Evolutionary conservation across 2,329 filamentous ascomycete genomes (phyloP).

Genomic region (Aspergillus texensis): DNA sequence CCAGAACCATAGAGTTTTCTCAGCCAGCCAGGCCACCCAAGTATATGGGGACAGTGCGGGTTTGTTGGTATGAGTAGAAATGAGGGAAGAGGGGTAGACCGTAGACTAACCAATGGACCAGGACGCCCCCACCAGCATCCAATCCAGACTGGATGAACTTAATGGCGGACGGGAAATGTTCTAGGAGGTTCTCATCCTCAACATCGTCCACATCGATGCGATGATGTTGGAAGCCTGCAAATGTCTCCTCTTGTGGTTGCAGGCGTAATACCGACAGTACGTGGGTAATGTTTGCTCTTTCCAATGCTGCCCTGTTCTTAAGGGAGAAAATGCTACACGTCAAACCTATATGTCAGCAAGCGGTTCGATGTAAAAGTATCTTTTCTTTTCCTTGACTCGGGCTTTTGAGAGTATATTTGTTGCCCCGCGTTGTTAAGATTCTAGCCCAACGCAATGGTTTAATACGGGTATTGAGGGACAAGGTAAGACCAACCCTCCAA

Average conservation of each 20-base stretch:
- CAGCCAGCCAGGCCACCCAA: background rate
- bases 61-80: background rate
- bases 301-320: constrained; percentile 69
- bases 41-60: background rate
- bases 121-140: constrained; percentile 59
- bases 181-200: constrained; percentile 82
- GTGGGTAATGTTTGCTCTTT: constrained; percentile 79
- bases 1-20: background rate
- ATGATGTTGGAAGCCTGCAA: constrained; percentile 69
- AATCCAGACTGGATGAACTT: constrained; percentile 80
- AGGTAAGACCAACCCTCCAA: constrained; percentile 67
- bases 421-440: constrained; percentile 10
- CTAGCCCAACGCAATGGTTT: background rate
- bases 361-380: background rate
- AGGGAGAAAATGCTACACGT: constrained; percentile 73
- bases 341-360: constrained; percentile 11
- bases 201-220: constrained; percentile 87
- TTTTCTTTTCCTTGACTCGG: background rate
- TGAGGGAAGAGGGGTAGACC: constrained; percentile 40
- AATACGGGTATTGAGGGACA: constrained; percentile 7
- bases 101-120: constrained; percentile 69
- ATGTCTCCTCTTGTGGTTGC: constrained; percentile 58
- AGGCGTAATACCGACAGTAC: constrained; percentile 80
- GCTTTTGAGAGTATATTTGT: background rate
- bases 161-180: constrained; percentile 76